phyloP scores from a whole-genome alignment of 495 filamentous ascomycete genomes.

The Aspergillus funiculosus region DNA sequence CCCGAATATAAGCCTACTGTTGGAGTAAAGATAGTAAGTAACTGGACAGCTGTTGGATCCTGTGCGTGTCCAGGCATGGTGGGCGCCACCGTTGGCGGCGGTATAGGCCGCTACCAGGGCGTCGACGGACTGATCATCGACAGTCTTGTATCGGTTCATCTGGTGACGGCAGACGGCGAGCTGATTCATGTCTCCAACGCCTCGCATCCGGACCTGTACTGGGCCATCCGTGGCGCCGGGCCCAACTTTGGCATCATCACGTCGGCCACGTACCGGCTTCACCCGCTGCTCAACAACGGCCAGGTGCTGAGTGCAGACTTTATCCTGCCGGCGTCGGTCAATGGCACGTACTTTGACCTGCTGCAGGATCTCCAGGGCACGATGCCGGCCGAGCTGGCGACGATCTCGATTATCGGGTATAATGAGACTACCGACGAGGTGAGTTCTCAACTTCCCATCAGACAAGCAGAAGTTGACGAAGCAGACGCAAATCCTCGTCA shows the following conservation, averaged over 20 bases:
- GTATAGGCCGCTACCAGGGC: constrained; percentile 28
- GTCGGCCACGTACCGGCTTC: constrained; percentile 18
- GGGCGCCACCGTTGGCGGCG: constrained; percentile 32
- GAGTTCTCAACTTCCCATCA: background rate
- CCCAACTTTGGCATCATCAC: constrained; percentile 26
- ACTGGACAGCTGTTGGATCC: constrained; percentile 13
- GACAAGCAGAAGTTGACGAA: too few relatives aligned
- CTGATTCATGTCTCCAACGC: constrained; percentile 19
- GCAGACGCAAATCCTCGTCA: background rate
- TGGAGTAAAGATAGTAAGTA: too few relatives aligned
- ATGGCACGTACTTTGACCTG: background rate
- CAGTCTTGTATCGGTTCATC: constrained; percentile 24
- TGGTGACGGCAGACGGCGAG: constrained; percentile 30
- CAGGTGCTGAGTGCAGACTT: background rate
- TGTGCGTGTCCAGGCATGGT: constrained; percentile 25
- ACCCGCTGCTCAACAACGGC: constrained; percentile 4
- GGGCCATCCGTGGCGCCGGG: constrained; percentile 32
- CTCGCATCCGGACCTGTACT: constrained; percentile 28
- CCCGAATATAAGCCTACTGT: too few relatives aligned
- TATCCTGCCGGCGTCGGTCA: background rate
- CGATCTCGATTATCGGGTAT: background rate
- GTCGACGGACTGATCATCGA: constrained; percentile 33
- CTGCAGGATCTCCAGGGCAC: background rate
- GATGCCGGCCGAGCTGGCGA: background rate
- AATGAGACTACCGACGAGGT: background rate